These are phyloP conservation scores for Suillus hirtellus DNA, from an alignment of 768 basidiomycete genomes.

Conservation along the genomic window DNA sequence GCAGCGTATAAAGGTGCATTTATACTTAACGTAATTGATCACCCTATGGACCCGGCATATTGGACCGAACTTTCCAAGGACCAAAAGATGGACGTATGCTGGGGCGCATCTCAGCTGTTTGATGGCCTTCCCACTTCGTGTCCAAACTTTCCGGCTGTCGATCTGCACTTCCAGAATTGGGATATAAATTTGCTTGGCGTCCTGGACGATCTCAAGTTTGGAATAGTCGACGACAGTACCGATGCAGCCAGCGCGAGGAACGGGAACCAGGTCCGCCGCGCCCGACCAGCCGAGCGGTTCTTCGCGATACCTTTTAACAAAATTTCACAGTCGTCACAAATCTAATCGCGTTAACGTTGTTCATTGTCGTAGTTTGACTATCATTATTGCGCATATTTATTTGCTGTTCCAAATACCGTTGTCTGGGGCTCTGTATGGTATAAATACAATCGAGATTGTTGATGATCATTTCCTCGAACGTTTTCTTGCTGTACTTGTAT, in stretches of 20 bases:
- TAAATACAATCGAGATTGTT: not conserved
- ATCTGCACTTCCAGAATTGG: slow-evolving; percentile 22
- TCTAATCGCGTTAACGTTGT: not conserved
- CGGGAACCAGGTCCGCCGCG: not conserved
- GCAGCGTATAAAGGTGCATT: slow-evolving; percentile 29
- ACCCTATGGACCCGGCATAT: not conserved
- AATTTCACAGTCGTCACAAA: not conserved
- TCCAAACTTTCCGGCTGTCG: slow-evolving; percentile 16
- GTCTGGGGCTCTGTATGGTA: slow-evolving; percentile 18
- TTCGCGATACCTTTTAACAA: not conserved
- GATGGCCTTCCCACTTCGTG: not conserved
- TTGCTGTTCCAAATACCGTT: slow-evolving; percentile 6
- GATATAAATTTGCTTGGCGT: slow-evolving; percentile 20
- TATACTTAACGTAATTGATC: slow-evolving; percentile 14
- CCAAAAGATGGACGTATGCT: slow-evolving; percentile 8
- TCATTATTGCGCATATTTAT: not conserved
- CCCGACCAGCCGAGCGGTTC: not conserved
- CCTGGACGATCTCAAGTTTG: slow-evolving; percentile 13
- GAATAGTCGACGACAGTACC: not conserved
- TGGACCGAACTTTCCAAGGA: slow-evolving; percentile 18
- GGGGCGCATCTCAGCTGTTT: slow-evolving; percentile 11
- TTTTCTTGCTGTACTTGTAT: not conserved
- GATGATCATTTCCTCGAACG: not conserved
- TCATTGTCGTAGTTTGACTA: not conserved
- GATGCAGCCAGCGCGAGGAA: not conserved